Conservation (phyloP, 2,329 filamentous ascomycete species). For the Arthrocladium fulminans region DNA sequence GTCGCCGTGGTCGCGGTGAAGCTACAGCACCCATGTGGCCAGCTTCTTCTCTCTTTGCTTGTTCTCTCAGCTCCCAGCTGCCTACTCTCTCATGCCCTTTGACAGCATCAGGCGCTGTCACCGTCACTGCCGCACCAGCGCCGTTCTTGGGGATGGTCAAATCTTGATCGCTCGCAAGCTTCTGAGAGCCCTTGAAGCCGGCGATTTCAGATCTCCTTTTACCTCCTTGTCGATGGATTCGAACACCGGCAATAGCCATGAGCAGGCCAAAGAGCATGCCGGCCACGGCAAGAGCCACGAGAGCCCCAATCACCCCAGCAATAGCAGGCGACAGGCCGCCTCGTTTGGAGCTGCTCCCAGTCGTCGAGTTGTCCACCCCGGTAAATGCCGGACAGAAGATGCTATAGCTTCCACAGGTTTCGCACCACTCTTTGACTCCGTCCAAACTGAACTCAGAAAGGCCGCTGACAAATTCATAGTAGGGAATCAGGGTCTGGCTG, state of each 20-base stretch:
- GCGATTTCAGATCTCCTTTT: slow-evolving; percentile 35
- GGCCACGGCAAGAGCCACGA: slow-evolving; percentile 42
- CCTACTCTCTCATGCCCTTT: slow-evolving; percentile 45
- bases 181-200: slow-evolving; percentile 49
- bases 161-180: slow-evolving; percentile 48
- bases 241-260: slow-evolving; percentile 37
- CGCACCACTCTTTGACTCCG: slow-evolving; percentile 46
- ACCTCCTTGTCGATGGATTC: slow-evolving; percentile 32
- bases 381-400: slow-evolving; percentile 44
- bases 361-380: slow-evolving; percentile 8
- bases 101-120: slow-evolving; percentile 20
- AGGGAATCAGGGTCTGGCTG: slow-evolving; percentile 39
- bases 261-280: slow-evolving; percentile 32
- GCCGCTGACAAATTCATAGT: slow-evolving; percentile 41
- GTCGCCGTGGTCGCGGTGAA: slow-evolving; percentile 22
- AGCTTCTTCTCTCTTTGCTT: slow-evolving; percentile 15
- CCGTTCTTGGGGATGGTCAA: slow-evolving; percentile 39
- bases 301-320: slow-evolving; percentile 49
- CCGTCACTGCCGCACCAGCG: slow-evolving; percentile 27
- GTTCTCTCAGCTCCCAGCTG: slow-evolving; percentile 47
- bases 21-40: slow-evolving; percentile 12
- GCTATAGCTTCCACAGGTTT: slow-evolving; percentile 35
- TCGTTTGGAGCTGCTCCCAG: slow-evolving; percentile 3
- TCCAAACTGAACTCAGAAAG: slow-evolving; percentile 38
- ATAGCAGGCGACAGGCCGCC: slow-evolving; percentile 31